Evolutionary conservation across 2,329 filamentous ascomycete genomes (phyloP), one percentile per base, ranked within the genome.

Genomic region (Xenoacremonium recifei): DNA sequence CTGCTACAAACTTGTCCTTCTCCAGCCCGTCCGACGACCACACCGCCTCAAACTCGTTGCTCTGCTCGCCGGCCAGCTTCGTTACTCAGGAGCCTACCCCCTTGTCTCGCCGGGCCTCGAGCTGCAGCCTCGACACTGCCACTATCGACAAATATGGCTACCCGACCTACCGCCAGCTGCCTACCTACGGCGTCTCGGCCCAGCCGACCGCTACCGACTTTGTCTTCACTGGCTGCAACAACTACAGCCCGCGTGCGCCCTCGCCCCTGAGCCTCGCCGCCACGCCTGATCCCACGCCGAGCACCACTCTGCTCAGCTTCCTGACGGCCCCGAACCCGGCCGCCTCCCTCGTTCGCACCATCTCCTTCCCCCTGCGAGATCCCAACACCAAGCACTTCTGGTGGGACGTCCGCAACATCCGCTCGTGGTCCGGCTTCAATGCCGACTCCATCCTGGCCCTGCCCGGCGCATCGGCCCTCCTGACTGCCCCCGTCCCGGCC

Each of bases 341-440:
- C 17, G 86, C 91, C 15, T 85, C 85, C 30, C 74, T 96, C 23
- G 89, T 95, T 27, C 85, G 85, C 59, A 87, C 85, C 53, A 80
- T 92, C 53, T 87, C 85, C 45, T 84, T 85, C 61, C 82, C 69
- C 50, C 72, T 75, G 58, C 80, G 74, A 50, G 87, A 82, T 63
- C 83, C 76, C 58, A 79, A 76, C 66, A 85, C 78, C 57, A 89
- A 85, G 64, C 84, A 95, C 70, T 96, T 92, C 66, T 97, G 92
- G 92, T 96, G 89, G 87, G 92, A 97, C 59, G 79, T 95, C 44
- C 87, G 92, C 54, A 92, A 95, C 62, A 75, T 96, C 52, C 82
- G 88, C 49, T 78, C 82, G 48, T 96, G 92, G 92, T 79, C 78
- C 38, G 78, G 81, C 54, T 96, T 96, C 77, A 88, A 80, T 51